phyloP scores from a whole-genome alignment of 352 stramenopile species.

The Phytophthora crassamura region DNA sequence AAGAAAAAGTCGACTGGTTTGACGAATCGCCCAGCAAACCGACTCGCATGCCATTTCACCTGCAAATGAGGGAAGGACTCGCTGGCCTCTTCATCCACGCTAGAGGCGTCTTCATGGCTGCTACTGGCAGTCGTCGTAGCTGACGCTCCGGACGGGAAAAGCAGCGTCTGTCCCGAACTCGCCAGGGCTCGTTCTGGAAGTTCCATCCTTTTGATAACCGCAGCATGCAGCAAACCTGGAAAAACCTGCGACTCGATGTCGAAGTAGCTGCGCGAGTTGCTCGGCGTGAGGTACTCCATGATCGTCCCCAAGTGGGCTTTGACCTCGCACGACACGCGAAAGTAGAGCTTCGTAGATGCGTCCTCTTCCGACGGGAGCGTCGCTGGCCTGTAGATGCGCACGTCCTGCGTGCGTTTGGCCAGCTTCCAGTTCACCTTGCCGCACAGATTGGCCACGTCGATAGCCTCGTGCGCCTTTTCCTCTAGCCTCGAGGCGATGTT shows the following conservation, averaged over 20 bases:
- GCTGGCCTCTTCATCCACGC: slow-evolving; percentile 45
- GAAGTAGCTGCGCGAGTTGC: slow-evolving; percentile 75
- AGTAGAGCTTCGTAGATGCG: slow-evolving; percentile 68
- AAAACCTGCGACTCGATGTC: slow-evolving; percentile 88
- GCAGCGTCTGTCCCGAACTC: slow-evolving; percentile 31
- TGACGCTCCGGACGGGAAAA: slow-evolving; percentile 31
- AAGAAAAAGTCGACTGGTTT: slow-evolving; percentile 90
- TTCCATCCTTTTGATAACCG: slow-evolving; percentile 85
- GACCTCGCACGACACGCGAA: slow-evolving; percentile 85
- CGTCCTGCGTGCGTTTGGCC: slow-evolving; percentile 80
- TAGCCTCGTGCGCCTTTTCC: slow-evolving; percentile 76
- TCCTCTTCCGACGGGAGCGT: slow-evolving; percentile 52
- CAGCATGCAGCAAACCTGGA: slow-evolving; percentile 74
- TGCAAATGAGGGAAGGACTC: slow-evolving; percentile 72
- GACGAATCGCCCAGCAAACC: slow-evolving; percentile 81
- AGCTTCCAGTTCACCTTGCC: slow-evolving; percentile 71
- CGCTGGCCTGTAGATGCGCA: slow-evolving; percentile 76
- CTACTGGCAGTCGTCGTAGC: slow-evolving; percentile 39
- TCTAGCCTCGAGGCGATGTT: slow-evolving; percentile 72
- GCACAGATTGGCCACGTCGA: slow-evolving; percentile 63
- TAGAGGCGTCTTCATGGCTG: slow-evolving; percentile 53
- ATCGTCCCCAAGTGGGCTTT: slow-evolving; percentile 81
- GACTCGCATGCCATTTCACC: slow-evolving; percentile 89
- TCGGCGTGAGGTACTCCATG: slow-evolving; percentile 81
- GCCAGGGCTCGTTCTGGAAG: slow-evolving; percentile 37